Conservation (phyloP, 2,329 filamentous ascomycete genomes). For the Cephalotrichum gorgonifer region DNA sequence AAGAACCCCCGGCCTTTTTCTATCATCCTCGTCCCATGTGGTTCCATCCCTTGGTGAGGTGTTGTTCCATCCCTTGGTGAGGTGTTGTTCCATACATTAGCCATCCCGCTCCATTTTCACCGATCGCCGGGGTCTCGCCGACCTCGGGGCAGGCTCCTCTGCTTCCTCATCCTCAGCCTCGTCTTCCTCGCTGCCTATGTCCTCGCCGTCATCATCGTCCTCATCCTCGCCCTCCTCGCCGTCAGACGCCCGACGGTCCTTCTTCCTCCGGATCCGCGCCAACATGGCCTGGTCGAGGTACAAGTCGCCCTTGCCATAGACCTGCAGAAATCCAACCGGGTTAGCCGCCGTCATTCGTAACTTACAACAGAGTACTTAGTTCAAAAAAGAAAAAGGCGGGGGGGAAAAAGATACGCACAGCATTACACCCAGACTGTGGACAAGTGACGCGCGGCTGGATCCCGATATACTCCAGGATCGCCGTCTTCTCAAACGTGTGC, state of each 20-base stretch:
- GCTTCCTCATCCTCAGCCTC: not conserved
- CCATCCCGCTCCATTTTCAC: not conserved
- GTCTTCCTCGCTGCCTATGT: not conserved
- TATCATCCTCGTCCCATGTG: too few relatives aligned
- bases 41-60: too few relatives aligned
- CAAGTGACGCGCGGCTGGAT: conserved; percentile 37
- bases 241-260: not conserved
- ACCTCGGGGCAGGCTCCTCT: not conserved
- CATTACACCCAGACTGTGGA: conserved; percentile 42
- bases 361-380: not conserved
- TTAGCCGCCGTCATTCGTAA: too few relatives aligned
- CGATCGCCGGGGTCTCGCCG: not conserved
- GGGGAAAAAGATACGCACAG: conserved; percentile 2
- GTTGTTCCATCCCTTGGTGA: too few relatives aligned
- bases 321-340: not conserved
- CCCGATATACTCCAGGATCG: conserved; percentile 48
- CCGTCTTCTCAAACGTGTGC: conserved; percentile 60
- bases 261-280: conserved; percentile 1
- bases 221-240: not conserved
- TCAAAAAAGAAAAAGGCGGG: not conserved
- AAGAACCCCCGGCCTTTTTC: too few relatives aligned
- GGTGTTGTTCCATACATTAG: too few relatives aligned
- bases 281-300: conserved; percentile 1
- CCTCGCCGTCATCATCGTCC: not conserved
- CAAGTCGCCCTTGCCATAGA: conserved; percentile 1